A percentile compares a stretch with the other conserved stretches of the same genome.
Conservation (phyloP, 2,329 filamentous ascomycete species). For the Laburnicola sp. region DNA sequence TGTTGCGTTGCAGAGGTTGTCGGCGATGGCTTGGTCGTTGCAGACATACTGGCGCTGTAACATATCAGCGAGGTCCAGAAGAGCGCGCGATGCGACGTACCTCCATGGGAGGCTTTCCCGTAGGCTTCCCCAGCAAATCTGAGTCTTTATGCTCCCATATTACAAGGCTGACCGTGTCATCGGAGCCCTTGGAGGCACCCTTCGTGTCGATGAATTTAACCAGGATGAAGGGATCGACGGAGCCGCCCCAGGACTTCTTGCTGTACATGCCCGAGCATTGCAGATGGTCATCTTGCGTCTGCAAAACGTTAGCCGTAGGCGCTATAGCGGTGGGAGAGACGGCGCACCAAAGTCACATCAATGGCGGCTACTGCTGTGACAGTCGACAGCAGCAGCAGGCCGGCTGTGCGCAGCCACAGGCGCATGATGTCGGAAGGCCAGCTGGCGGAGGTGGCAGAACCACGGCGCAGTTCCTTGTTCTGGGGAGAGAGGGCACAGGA, state of each 20-base stretch:
- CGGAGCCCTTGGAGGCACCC: slow-evolving; percentile 66
- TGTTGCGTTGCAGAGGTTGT: slow-evolving; percentile 72
- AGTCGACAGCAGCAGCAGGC: slow-evolving; percentile 39
- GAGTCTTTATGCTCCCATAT: slow-evolving; percentile 95
- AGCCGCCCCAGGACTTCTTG: slow-evolving; percentile 82
- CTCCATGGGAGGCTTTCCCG: slow-evolving; percentile 33
- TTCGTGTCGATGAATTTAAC: slow-evolving; percentile 71
- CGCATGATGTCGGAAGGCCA: slow-evolving; percentile 41
- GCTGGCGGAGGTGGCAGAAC: slow-evolving; percentile 28
- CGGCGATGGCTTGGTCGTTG: slow-evolving; percentile 68
- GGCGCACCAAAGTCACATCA: slow-evolving; percentile 40
- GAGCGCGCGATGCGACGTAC: slow-evolving; percentile 20
- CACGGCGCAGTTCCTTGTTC: not conserved
- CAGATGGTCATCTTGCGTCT: slow-evolving; percentile 81
- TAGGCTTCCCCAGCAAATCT: slow-evolving; percentile 70
- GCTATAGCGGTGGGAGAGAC: slow-evolving; percentile 2
- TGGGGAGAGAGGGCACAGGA: not conserved
- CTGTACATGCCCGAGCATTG: slow-evolving; percentile 95
- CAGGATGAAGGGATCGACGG: slow-evolving; percentile 84
- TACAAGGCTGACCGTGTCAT: slow-evolving; percentile 70
- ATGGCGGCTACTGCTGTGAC: slow-evolving; percentile 41
- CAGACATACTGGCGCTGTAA: slow-evolving; percentile 71
- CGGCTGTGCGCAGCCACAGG: slow-evolving; percentile 36
- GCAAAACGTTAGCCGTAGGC: slow-evolving; percentile 7
- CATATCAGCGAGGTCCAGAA: slow-evolving; percentile 22